A percentile compares a stretch with the other conserved stretches of the same genome.
Evolutionary conservation across 2,329 filamentous ascomycete genomes (phyloP).

Genomic region (Stagonosporopsis cucurbitacearum): DNA sequence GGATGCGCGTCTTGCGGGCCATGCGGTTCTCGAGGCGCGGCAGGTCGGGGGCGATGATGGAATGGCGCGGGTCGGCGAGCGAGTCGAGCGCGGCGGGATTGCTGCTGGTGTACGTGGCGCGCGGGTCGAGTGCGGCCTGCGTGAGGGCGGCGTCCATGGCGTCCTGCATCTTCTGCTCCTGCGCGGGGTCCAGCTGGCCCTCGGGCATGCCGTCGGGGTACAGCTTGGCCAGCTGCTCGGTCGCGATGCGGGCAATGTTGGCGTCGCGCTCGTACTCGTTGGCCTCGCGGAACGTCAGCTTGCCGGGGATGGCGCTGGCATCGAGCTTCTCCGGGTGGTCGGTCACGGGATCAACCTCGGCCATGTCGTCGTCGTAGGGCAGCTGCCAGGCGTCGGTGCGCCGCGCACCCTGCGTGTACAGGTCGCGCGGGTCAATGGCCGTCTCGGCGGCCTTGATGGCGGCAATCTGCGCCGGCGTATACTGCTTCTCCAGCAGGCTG

Average conservation of each 20-base stretch:
- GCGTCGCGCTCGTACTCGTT: constrained; percentile 43
- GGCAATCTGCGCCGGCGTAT: constrained; percentile 80
- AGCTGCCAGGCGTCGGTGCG: constrained; percentile 75
- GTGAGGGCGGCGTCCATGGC: constrained; percentile 42
- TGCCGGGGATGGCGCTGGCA: constrained; percentile 30
- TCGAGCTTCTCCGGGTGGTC: constrained; percentile 62
- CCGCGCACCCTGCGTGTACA: constrained; percentile 74
- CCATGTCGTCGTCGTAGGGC: constrained; percentile 77
- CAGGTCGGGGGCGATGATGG: constrained; percentile 58
- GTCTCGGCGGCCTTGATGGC: constrained; percentile 82
- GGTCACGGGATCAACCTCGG: constrained; percentile 75
- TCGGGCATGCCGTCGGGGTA: constrained; percentile 46
- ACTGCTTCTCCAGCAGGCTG: constrained; percentile 65
- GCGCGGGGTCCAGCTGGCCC: constrained; percentile 26
- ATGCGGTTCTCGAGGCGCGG: constrained; percentile 53
- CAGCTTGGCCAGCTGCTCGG: constrained; percentile 45
- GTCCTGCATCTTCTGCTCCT: constrained; percentile 31
- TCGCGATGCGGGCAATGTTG: constrained; percentile 41
- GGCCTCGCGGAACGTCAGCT: constrained; percentile 33
- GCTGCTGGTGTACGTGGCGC: constrained; percentile 55
- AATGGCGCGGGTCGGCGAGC: constrained; percentile 55
- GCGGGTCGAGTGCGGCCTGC: constrained; percentile 50
- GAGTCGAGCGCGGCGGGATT: constrained; percentile 58
- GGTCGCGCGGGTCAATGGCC: constrained; percentile 74
- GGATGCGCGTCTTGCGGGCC: constrained; percentile 41